phyloP scores from a whole-genome alignment of 2,329 filamentous ascomycete genomes.

The Passalora sequoiae region DNA sequence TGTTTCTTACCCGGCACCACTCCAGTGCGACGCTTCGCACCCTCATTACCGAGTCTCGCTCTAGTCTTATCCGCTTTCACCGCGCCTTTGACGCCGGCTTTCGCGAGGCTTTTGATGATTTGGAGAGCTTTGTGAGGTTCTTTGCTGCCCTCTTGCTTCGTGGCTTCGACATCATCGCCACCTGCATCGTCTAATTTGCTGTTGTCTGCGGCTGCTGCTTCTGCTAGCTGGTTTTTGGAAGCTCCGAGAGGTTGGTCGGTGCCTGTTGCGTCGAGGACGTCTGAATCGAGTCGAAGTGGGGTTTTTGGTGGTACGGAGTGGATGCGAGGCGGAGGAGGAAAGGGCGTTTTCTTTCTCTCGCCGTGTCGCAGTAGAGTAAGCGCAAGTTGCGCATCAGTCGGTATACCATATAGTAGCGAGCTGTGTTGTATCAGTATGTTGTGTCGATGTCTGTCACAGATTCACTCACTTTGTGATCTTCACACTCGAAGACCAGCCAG shows the following conservation, averaged over 20 bases:
- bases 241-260: conserved; percentile 5
- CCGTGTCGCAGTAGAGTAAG: conserved; percentile 7
- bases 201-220: conserved; percentile 2
- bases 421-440: too few relatives aligned
- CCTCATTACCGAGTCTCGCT: conserved; percentile 1
- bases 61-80: conserved; percentile 1
- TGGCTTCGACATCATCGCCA: conserved; percentile 8
- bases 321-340: conserved; percentile 4
- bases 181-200: conserved; percentile 7
- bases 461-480: background rate
- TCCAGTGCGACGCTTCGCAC: background rate
- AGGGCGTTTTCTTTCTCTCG: conserved; percentile 1
- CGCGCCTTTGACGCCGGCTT: background rate
- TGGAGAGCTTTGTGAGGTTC: conserved; percentile 4
- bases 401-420: conserved; percentile 1
- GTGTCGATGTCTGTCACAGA: too few relatives aligned
- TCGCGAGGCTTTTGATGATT: conserved; percentile 4
- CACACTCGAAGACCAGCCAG: background rate
- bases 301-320: background rate
- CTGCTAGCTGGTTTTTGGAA: background rate
- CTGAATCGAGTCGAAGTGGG: background rate
- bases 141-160: conserved; percentile 6
- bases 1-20: background rate
- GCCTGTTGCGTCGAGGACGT: conserved; percentile 1
- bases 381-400: conserved; percentile 5